Conservation (phyloP, 2,329 filamentous ascomycete species). For the Penicillium janthinellum region DNA sequence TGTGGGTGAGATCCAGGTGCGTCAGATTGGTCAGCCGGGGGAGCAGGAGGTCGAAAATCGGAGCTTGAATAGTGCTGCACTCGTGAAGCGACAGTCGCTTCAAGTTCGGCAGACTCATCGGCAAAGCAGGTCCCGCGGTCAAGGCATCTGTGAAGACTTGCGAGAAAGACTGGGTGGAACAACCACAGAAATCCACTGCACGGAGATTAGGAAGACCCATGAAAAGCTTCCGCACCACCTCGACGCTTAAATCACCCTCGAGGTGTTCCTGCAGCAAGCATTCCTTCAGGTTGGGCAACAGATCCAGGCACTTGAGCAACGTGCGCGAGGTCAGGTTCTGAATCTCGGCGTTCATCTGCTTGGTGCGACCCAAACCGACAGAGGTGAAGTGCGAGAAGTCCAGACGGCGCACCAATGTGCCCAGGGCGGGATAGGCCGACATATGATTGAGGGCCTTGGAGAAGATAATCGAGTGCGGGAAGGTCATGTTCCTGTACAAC, state of each 20-base stretch:
- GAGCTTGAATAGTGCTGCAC: conserved; percentile 69
- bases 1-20: conserved; percentile 78
- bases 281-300: conserved; percentile 74
- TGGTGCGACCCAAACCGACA: conserved; percentile 72
- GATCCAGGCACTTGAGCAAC: conserved; percentile 68
- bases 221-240: conserved; percentile 71
- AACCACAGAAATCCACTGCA: conserved; percentile 76
- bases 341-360: conserved; percentile 72
- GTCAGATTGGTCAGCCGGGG: conserved; percentile 71
- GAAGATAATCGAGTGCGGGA: conserved; percentile 81
- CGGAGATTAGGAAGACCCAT: conserved; percentile 64
- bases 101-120: conserved; percentile 60
- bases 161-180: conserved; percentile 69
- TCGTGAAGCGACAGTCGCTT: conserved; percentile 75
- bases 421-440: conserved; percentile 65
- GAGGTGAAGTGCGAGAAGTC: conserved; percentile 88
- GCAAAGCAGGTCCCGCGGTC: conserved; percentile 46
- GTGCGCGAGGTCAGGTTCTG: conserved; percentile 75
- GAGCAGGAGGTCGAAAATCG: conserved; percentile 68
- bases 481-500: conserved; percentile 76
- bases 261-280: conserved; percentile 80
- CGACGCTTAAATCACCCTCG: conserved; percentile 70
- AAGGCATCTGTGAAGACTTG: conserved; percentile 63
- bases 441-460: conserved; percentile 76
- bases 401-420: conserved; percentile 73